Evolutionary conservation across 2,329 filamentous ascomycete genomes (phyloP).

Genomic region (Pseudocercospora eumusae): DNA sequence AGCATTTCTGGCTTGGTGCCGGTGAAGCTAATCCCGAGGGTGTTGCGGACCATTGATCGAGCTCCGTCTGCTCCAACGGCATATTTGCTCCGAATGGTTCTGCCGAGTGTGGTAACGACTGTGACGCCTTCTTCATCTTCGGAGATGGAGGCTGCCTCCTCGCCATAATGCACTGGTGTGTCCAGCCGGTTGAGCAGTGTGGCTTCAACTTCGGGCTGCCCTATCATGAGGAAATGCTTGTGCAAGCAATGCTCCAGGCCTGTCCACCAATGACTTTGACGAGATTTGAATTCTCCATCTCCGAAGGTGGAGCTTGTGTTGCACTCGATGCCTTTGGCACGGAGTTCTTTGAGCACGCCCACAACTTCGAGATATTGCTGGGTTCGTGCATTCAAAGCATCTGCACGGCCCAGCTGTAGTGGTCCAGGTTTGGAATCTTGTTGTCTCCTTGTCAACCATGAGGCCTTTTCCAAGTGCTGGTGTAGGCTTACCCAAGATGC

Average conservation of each 20-base stretch:
- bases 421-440: slow-evolving; percentile 15
- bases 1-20: slow-evolving; percentile 23
- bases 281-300: slow-evolving; percentile 14
- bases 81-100: slow-evolving; percentile 14
- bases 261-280: slow-evolving; percentile 15
- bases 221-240: slow-evolving; percentile 20
- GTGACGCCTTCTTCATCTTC: slow-evolving; percentile 13
- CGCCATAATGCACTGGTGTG: slow-evolving; percentile 13
- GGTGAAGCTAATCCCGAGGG: slow-evolving; percentile 18
- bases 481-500: slow-evolving; percentile 6
- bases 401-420: slow-evolving; percentile 14
- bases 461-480: not conserved
- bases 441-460: not conserved
- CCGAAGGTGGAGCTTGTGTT: slow-evolving; percentile 19
- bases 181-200: slow-evolving; percentile 6
- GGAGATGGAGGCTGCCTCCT: slow-evolving; percentile 11
- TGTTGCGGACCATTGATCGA: slow-evolving; percentile 16
- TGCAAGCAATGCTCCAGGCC: slow-evolving; percentile 18
- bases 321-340: slow-evolving; percentile 16
- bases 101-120: slow-evolving; percentile 8
- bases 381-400: slow-evolving; percentile 18
- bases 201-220: slow-evolving; percentile 17
- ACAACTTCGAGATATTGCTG: slow-evolving; percentile 17
- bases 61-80: slow-evolving; percentile 19
- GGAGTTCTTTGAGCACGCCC: slow-evolving; percentile 14